Evolutionary conservation across 225 moss, liverwort and hornwort species (phyloP), one percentile per base, ranked within the genome.

Genomic region (Polytrichum commune): DNA sequence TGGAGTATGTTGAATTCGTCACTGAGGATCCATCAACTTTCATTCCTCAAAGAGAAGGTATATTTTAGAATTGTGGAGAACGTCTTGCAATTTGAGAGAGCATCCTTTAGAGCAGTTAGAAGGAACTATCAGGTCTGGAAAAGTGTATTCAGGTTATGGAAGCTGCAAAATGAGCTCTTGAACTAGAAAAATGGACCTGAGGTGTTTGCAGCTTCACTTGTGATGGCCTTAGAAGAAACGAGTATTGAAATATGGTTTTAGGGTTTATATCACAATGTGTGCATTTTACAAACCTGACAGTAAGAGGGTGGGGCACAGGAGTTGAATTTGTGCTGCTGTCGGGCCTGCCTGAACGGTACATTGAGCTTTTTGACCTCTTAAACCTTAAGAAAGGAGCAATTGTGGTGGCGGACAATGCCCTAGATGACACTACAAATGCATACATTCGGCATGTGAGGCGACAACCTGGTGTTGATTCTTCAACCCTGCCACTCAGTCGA

Each of bases 371-470:
- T 79, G 92, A 92, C 73, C 82, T 90, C 71, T 74, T 92, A 55
- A 90, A 90, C 65, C 77, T 92, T 69, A 92, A 86, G 82, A 87
- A 86, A 69, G 88, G 88, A 79, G 90, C 92, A 66, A 80, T 90
- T 68, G 90, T 92, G 65, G 90, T 92, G 29, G 92, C 92, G 18
- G 92, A 92, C 57, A 79, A 90, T 86, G 92, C 92, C 8, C 74
- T 90, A 62, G 84, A 85, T 84, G 90, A 92, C 68, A 76, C 86
- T 54, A 90, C 92, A 56, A 92, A 92, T 73, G 90, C 88, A 66
- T 92, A 92, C 62, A 92, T 92, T 74, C 85, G 90, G 73, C 92
- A 92, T 84, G 92, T 92, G 60, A 85, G 90, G 66, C 86, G 87
- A 65, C 92, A 92, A 73, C 92, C 92, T 32, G 92, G 92, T 29